phyloP scores from a whole-genome alignment of 306 rosid genomes.

The Purshia tridentata region DNA sequence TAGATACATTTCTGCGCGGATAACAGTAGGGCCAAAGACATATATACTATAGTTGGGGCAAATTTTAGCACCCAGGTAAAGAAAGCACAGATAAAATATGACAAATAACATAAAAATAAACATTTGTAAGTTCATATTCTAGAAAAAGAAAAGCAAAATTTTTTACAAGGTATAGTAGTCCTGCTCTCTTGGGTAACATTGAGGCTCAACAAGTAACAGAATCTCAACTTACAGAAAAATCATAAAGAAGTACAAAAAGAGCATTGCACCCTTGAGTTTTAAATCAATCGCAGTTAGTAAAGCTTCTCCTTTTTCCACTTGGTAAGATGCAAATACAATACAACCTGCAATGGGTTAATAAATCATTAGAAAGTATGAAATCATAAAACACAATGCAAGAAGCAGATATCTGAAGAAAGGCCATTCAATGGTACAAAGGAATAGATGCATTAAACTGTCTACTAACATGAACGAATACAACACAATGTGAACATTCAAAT shows the following conservation, averaged over 20 bases:
- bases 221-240: neutral
- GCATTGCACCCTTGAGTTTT: neutral
- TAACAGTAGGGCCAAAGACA: neutral
- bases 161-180: neutral
- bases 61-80: neutral
- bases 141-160: neutral
- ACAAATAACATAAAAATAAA: neutral
- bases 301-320: slow-evolving; percentile 27
- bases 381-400: neutral
- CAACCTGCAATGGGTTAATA: slow-evolving; percentile 31
- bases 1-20: too few relatives aligned
- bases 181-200: neutral
- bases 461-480: neutral
- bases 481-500: neutral
- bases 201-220: slow-evolving; percentile 3
- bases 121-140: neutral
- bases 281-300: slow-evolving; percentile 19
- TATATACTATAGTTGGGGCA: neutral
- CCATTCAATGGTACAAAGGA: neutral
- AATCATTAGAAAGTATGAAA: neutral
- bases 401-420: too few relatives aligned
- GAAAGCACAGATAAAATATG: neutral
- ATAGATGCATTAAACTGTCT: neutral
- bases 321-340: neutral
- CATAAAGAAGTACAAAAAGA: neutral